Percentiles rank a stretch among this genome's conserved stretches.
phyloP scores from a whole-genome alignment of 306 rosid genomes.

The Purshia tridentata region DNA sequence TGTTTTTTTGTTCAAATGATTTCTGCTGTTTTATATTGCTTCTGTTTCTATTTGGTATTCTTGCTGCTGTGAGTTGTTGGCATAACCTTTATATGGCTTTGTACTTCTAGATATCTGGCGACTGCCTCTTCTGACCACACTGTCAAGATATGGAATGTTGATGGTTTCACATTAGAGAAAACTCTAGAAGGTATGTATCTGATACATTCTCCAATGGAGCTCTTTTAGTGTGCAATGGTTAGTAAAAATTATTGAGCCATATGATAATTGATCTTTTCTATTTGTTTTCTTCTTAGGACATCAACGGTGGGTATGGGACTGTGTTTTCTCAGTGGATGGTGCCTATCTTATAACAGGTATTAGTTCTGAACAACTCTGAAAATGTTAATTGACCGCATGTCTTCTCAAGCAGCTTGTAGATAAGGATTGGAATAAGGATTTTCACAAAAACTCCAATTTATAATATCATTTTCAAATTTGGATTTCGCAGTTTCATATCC shows the following conservation, averaged over 20 bases:
- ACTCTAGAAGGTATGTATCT: constrained; percentile 68
- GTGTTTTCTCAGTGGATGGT: constrained; percentile 98
- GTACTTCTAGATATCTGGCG: constrained; percentile 72
- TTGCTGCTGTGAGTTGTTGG: constrained; percentile 9
- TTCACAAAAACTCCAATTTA: background rate
- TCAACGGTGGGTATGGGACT: constrained; percentile 98
- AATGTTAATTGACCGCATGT: background rate
- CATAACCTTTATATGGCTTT: background rate
- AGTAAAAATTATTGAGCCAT: background rate
- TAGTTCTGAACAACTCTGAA: constrained; percentile 10
- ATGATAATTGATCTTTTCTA: background rate
- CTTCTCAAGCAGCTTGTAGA: background rate
- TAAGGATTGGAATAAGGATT: background rate
- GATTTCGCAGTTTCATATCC: background rate
- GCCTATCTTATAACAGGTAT: constrained; percentile 97
- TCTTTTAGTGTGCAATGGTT: constrained; percentile 13
- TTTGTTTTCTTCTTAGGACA: constrained; percentile 64
- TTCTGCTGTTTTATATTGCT: background rate
- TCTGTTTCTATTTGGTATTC: background rate
- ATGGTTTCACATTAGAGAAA: constrained; percentile 94
- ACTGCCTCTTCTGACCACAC: constrained; percentile 93
- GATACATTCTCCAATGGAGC: constrained; percentile 16
- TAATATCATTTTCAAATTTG: background rate
- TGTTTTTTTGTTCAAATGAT: constrained; percentile 7
- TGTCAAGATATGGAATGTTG: constrained; percentile 98